Evolutionary conservation across 2,329 filamentous ascomycete genomes (phyloP).

Genomic region (Aspergillus flavus): DNA sequence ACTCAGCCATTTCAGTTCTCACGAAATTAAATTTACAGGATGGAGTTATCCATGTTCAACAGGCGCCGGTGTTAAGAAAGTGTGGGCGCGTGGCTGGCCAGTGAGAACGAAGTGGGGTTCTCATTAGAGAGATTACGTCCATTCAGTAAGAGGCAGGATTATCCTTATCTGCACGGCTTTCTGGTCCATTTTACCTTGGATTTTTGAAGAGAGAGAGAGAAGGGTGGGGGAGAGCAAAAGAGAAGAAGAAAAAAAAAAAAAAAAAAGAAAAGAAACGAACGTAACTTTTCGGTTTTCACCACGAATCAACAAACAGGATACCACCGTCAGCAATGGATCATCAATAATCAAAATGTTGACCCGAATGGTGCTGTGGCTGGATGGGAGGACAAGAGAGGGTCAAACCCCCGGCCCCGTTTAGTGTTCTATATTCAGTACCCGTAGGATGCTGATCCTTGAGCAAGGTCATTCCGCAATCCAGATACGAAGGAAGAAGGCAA

Average conservation of each 20-base stretch:
- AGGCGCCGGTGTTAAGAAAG: constrained; percentile 1
- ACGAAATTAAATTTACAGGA: not conserved
- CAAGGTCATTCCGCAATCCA: not conserved
- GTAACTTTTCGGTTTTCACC: not conserved
- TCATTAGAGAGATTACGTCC: not conserved
- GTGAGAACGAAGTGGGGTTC: constrained; percentile 7
- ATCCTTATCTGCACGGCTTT: not conserved
- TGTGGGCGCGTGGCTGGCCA: constrained; percentile 10
- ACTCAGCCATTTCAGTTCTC: not conserved
- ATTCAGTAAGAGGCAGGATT: not conserved
- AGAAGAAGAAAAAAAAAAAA: not conserved
- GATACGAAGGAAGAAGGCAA: not conserved
- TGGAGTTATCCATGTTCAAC: not conserved
- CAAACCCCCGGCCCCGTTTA: not conserved
- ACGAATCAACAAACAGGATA: not conserved
- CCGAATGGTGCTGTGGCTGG: not conserved
- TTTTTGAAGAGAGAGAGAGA: not conserved
- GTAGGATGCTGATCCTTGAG: constrained; percentile 8
- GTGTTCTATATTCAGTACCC: constrained; percentile 6
- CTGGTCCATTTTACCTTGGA: not conserved
- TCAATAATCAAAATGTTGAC: not conserved
- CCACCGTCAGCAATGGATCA: not conserved
- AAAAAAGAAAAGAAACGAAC: not conserved
- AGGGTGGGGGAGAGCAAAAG: not conserved
- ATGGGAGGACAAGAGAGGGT: not conserved